Base-by-base conservation (phyloP, 2,329 filamentous ascomycete genomes). In the Colletotrichum eleusines region DNA sequence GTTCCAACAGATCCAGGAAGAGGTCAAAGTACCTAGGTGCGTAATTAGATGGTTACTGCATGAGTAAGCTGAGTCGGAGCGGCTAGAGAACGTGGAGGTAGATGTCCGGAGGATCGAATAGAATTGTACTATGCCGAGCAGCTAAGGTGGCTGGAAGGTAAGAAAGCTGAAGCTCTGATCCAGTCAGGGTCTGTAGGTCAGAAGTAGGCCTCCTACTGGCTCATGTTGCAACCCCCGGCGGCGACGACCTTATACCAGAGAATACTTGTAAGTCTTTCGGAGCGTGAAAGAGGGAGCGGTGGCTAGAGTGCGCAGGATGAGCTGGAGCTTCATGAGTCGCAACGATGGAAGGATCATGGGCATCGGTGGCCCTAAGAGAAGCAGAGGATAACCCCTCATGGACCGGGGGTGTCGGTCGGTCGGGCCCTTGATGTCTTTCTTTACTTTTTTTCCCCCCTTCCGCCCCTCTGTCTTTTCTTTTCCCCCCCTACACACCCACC, bases 281-380 rank as follows among this genome's bases (percentile, higher is more conserved):
- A 35, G 31, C 53, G 50, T 61, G 57, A 20, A 40, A 28, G 54
- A 38, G 33, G 40, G 48, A 63, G 33, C 33, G 28, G 44, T 42
- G 50, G 40, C 40, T 31, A 16, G 40, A 38, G 44, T 5, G 26
- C 38, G 35, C 31, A 50, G 12, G 76, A 77, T 69, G 73, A 73
- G 44, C 58, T 40, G 70, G 73, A 73, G 44, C 58, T 40, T 63
- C 68, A 71, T 71, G 68, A 68, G 72, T 68, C 72, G 71, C 74
- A 65, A 67, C 71, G 74, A 73, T 68, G 68, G 77, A 74, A 76
- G 77, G 73, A 76, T 75, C 74, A 77, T 78, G 76, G 75, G 73
- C 74, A 72, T 70, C 71, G 71, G 31, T 64, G 68, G 68, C 44
- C 63, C 60, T 71, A 54, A 68, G 40, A 59, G 64, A 57, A 71